A percentile compares a stretch with the other conserved stretches of the same genome.
phyloP scores from a whole-genome alignment of 2,329 filamentous ascomycete species.

The Colletotrichum brevisporum region DNA sequence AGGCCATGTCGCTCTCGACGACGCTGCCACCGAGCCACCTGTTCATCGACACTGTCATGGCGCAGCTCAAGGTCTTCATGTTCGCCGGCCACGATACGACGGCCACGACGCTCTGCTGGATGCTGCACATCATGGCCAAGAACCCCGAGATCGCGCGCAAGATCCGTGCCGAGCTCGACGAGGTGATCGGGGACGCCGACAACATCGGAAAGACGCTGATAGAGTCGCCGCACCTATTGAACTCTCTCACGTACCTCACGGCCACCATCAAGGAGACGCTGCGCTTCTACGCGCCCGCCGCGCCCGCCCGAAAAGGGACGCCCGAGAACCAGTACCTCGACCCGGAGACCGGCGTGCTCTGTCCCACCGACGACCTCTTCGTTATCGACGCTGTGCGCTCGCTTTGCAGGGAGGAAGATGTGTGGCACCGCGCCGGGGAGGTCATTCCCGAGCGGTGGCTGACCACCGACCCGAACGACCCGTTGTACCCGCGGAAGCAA shows the following conservation, averaged over 20 bases:
- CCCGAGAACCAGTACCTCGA: constrained; percentile 53
- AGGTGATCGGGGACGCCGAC: constrained; percentile 47
- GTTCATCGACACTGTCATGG: constrained; percentile 49
- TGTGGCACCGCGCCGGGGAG: constrained; percentile 54
- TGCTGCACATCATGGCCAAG: constrained; percentile 44
- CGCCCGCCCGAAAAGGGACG: constrained; percentile 53
- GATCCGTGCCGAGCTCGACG: constrained; percentile 48
- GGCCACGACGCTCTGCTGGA: constrained; percentile 51
- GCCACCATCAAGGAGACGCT: constrained; percentile 70
- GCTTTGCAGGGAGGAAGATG: constrained; percentile 47
- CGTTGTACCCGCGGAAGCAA: constrained; percentile 44
- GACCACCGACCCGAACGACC: constrained; percentile 33
- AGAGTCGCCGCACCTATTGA: constrained; percentile 60
- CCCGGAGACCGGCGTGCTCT: constrained; percentile 50
- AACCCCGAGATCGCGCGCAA: constrained; percentile 44
- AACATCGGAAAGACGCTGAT: constrained; percentile 52
- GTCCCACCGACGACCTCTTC: constrained; percentile 52
- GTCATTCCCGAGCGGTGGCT: constrained; percentile 62
- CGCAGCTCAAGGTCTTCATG: constrained; percentile 54
- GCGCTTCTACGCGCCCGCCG: constrained; percentile 64
- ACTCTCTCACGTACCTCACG: constrained; percentile 64
- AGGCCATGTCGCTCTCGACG: constrained; percentile 43
- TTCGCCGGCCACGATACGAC: constrained; percentile 57
- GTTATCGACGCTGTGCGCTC: constrained; percentile 27
- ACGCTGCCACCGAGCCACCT: neutral